Base-by-base conservation (phyloP, 2,329 filamentous ascomycete species). In the Sphaerulina musiva region DNA sequence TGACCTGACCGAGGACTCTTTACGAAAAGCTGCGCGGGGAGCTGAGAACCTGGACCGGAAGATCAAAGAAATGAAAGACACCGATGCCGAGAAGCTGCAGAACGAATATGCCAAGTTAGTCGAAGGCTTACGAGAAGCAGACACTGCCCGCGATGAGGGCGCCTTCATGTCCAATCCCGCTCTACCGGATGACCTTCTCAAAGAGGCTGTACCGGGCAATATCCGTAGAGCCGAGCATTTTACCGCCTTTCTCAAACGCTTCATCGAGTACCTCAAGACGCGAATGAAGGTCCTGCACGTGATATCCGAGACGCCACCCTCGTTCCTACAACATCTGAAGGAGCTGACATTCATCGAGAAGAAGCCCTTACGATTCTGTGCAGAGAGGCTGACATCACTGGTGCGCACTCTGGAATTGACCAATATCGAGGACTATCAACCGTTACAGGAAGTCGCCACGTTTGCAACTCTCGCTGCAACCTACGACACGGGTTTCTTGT, bases 221-320 rank as follows among this genome's bases (percentile, higher is more conserved):
- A 98, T 98, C 60, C 80, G 93, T 57, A 80, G 93, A 72, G 93
- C 93, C 4, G 93, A 98, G 66, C 93, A 98, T 69, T 98, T 98
- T 67, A 84, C 95, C 11, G 83, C 90, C 0, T 98, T 98, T 69
- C 73, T 98, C 54, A 95, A 95, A 69, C 81, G 93, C 57, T 98
- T 98, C 69, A 93, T 98, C 61, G 95, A 98, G 70, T 98, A 98
- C 66, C 78, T 98, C 48, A 64, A 91, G 79, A 97, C 92, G 1
- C 83, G 95, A 55, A 97, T 98, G 93, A 97, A 95, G 77, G 91
- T 97, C 11, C 84, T 93, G 4, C 90, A 96, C 68, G 92, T 95
- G 60, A 96, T 97, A 60, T 96, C 93, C 6, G 93, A 98, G 71
- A 98, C 92, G 0, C 93, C 93, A 0, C 86, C 88, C 2, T 96